A percentile compares a stretch with the other conserved stretches of the same genome.
These are phyloP conservation scores for Batrachochytrium dendrobatidis DNA, from an alignment of 371 early-diverging fungal species.

Conservation along the genomic window DNA sequence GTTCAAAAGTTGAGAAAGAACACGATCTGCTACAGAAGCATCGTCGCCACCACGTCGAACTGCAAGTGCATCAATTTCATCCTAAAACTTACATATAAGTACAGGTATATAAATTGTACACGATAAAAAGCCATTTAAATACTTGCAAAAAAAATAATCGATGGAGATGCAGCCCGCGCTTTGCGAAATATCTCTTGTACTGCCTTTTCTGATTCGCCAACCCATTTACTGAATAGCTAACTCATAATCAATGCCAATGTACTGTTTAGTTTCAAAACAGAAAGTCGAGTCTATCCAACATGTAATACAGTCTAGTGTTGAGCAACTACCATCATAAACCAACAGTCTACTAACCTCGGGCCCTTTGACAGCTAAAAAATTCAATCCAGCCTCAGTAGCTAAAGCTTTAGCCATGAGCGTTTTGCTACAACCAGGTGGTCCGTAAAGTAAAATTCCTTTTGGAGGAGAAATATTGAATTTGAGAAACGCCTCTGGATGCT, in stretches of 20 bases:
- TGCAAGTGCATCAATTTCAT: constrained; percentile 96
- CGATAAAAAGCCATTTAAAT: background rate
- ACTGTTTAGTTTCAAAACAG: background rate
- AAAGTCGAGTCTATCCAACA: background rate
- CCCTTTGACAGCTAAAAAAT: constrained; percentile 96
- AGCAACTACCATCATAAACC: too few species aligned
- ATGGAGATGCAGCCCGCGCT: constrained; percentile 90
- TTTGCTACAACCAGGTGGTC: constrained; percentile 98
- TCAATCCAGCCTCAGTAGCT: constrained; percentile 93
- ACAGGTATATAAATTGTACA: background rate
- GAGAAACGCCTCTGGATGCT: constrained; percentile 84
- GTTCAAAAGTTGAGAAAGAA: constrained; percentile 83
- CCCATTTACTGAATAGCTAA: constrained; percentile 92
- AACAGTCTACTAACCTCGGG: constrained; percentile 67
- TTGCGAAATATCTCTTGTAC: constrained; percentile 90
- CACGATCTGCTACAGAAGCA: constrained; percentile 85
- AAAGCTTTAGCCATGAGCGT: constrained; percentile 96
- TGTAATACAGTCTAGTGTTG: too few species aligned
- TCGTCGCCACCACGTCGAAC: constrained; percentile 64
- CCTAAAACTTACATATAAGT: constrained; percentile 42
- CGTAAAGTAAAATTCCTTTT: constrained; percentile 93
- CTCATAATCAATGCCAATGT: background rate
- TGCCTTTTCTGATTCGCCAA: constrained; percentile 97
- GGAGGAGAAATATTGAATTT: constrained; percentile 88
- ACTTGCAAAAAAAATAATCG: constrained; percentile 94